A percentile compares a stretch with the other conserved stretches of the same genome.
phyloP scores from a whole-genome alignment of 2,329 filamentous ascomycete genomes.

The Capronia epimyces region DNA sequence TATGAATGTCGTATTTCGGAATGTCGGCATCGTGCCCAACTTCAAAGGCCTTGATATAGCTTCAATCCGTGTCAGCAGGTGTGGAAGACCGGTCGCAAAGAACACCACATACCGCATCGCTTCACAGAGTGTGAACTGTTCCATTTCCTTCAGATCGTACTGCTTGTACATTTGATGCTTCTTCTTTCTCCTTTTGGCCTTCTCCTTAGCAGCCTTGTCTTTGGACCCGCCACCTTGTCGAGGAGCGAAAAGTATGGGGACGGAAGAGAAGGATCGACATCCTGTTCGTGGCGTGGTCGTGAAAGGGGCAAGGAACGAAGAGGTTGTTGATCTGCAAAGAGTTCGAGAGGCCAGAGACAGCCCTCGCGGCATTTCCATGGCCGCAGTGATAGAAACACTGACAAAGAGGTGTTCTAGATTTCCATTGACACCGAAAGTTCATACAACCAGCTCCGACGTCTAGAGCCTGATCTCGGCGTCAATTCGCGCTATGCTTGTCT shows the following conservation, averaged over 20 bases:
- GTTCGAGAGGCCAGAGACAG: constrained; percentile 13
- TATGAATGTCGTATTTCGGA: constrained; percentile 81
- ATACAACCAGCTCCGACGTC: neutral
- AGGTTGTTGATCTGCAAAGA: constrained; percentile 19
- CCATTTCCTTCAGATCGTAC: constrained; percentile 57
- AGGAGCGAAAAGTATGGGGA: constrained; percentile 34
- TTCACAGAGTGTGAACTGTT: constrained; percentile 79
- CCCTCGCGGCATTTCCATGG: constrained; percentile 19
- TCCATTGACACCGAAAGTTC: constrained; percentile 1
- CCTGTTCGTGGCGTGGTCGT: constrained; percentile 6
- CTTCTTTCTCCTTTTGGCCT: constrained; percentile 60
- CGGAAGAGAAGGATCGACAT: constrained; percentile 22
- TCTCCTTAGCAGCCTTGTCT: constrained; percentile 49
- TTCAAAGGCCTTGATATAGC: constrained; percentile 87
- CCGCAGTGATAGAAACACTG: neutral
- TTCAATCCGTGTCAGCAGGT: constrained; percentile 36
- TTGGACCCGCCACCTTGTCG: constrained; percentile 31
- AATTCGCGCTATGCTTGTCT: constrained; percentile 4
- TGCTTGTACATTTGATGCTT: constrained; percentile 60
- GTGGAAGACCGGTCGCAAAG: neutral
- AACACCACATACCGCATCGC: constrained; percentile 64
- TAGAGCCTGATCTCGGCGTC: neutral
- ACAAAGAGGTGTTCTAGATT: neutral
- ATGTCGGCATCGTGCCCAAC: constrained; percentile 69
- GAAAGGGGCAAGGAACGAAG: constrained; percentile 19